Percentiles rank a stretch among this genome's conserved stretches.
Evolutionary conservation across 305 asterid genomes (phyloP).

Genomic region (Striga hermonthica): DNA sequence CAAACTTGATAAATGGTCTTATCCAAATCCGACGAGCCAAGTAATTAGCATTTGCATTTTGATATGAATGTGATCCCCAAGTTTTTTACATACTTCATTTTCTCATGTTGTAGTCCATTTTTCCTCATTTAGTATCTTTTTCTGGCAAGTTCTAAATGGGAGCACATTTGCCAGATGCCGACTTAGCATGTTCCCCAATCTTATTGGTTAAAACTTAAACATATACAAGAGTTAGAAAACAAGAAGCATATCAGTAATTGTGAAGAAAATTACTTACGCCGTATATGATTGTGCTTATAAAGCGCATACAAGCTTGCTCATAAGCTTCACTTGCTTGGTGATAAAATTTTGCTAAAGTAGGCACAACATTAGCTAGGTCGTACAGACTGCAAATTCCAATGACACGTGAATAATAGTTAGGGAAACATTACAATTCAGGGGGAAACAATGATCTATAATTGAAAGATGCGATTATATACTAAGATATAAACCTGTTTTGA

Average conservation of each 20-base stretch:
- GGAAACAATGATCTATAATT: constrained; percentile 11
- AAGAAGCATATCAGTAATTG: constrained; percentile 25
- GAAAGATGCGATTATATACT: background rate
- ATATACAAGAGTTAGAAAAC: constrained; percentile 14
- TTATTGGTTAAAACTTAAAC: background rate
- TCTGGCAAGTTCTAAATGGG: background rate
- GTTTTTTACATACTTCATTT: background rate
- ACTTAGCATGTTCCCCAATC: background rate
- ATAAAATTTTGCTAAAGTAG: constrained; percentile 90
- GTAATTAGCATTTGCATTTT: background rate
- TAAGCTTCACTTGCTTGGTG: constrained; percentile 99
- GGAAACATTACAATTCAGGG: background rate
- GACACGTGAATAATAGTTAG: constrained; percentile 29
- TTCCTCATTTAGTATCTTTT: background rate
- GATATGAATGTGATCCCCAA: background rate
- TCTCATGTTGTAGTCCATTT: background rate
- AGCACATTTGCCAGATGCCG: background rate
- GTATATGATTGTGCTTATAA: constrained; percentile 74
- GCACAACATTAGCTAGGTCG: constrained; percentile 97
- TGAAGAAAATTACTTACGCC: constrained; percentile 56
- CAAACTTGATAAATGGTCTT: background rate
- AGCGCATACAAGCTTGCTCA: constrained; percentile 95
- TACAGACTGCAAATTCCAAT: constrained; percentile 72
- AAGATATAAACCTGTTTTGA: constrained; percentile 71
- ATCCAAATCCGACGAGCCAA: background rate